Percentiles rank a stretch among this genome's conserved stretches.
These are phyloP conservation scores for Isoetes engelmannii DNA, from an alignment of 83 land plant species.

Conservation along the genomic window DNA sequence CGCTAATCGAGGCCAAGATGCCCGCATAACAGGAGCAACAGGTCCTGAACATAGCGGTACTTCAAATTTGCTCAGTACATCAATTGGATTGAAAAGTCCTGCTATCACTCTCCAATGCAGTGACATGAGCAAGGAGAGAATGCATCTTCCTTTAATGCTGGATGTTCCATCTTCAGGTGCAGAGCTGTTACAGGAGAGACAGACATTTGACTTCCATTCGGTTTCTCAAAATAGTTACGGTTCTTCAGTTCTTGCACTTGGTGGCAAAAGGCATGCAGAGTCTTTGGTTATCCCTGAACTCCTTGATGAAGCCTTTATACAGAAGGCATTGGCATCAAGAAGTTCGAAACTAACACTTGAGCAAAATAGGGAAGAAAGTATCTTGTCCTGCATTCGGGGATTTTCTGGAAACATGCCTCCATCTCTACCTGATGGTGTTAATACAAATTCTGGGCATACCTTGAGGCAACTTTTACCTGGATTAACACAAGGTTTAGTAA, in stretches of 20 bases:
- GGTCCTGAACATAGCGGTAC: conserved; percentile 11
- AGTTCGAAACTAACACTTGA: background rate
- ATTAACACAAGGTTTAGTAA: background rate
- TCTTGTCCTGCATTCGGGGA: background rate
- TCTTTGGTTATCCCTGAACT: background rate
- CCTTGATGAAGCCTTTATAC: conserved; percentile 6
- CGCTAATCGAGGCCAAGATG: conserved; percentile 16
- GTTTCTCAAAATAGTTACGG: background rate
- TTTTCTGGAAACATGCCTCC: background rate
- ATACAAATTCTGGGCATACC: background rate
- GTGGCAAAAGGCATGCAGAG: background rate
- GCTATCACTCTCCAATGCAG: background rate
- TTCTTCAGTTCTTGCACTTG: background rate
- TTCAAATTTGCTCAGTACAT: background rate
- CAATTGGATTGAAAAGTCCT: background rate
- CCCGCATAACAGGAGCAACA: conserved; percentile 16
- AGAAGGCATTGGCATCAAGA: conserved; percentile 6
- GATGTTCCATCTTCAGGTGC: background rate
- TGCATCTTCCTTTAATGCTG: background rate
- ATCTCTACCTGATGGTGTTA: conserved; percentile 7
- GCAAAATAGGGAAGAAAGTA: no score
- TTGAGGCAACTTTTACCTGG: conserved; percentile 5
- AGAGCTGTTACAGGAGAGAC: background rate
- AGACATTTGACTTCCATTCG: background rate
- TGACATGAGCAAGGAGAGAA: background rate